A percentile compares a stretch with the other conserved stretches of the same genome.
Evolutionary conservation across 345 rosid species (phyloP).

Genomic region (Draba incana): DNA sequence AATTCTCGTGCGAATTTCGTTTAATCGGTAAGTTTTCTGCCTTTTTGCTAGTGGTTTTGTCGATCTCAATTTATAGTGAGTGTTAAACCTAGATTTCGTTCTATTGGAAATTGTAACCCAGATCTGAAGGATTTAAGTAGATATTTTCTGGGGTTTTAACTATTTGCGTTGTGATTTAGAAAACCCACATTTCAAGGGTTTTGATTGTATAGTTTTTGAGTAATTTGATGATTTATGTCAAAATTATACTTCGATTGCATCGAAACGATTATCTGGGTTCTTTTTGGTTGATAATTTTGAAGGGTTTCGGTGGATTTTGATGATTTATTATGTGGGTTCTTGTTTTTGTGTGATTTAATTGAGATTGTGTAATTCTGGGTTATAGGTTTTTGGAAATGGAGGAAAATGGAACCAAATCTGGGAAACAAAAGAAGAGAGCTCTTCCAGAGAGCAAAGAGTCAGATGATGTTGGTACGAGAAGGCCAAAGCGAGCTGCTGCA

Average conservation of each 20-base stretch:
- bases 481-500: constrained; percentile 83
- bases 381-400: constrained; percentile 20
- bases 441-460: constrained; percentile 37
- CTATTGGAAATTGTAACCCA: background rate
- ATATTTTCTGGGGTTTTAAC: background rate
- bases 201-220: background rate
- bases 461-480: constrained; percentile 40
- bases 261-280: background rate
- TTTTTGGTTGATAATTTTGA: too few relatives aligned
- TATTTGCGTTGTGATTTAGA: too few relatives aligned
- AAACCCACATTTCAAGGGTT: background rate
- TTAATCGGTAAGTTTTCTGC: background rate
- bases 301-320: too few relatives aligned
- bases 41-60: background rate
- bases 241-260: background rate
- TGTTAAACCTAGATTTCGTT: background rate
- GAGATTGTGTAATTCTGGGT: too few relatives aligned
- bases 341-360: too few relatives aligned
- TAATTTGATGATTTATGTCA: background rate
- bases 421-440: constrained; percentile 43
- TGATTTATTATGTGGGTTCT: too few relatives aligned
- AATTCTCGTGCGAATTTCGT: background rate
- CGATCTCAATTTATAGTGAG: background rate
- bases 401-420: constrained; percentile 28
- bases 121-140: background rate